A percentile compares a stretch with the other conserved stretches of the same genome.
Evolutionary conservation across 208 protist genomes (phyloP).

Genomic region (Wallacemonas collosoma): DNA sequence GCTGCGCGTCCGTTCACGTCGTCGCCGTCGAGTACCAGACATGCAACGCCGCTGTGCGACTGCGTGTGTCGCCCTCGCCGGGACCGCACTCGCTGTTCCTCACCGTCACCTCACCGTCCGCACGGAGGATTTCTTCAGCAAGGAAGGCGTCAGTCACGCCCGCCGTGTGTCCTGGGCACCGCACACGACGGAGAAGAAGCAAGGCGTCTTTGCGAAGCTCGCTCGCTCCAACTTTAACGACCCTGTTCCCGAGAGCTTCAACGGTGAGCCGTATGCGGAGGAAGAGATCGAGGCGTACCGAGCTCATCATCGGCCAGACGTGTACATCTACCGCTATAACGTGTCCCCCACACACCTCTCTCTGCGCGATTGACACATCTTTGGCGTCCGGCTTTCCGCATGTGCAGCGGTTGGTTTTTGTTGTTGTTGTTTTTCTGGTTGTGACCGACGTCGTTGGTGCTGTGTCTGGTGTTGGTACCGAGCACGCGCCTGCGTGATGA

Average conservation of each 20-base stretch:
- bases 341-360: conserved; percentile 87
- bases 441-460: too few relatives aligned
- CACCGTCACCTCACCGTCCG: conserved; percentile 65
- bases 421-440: not conserved
- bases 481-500: too few relatives aligned
- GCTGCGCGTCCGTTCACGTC: too few relatives aligned
- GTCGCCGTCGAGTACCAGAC: not conserved
- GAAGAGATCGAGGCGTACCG: conserved; percentile 91
- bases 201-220: conserved; percentile 86
- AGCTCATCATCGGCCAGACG: conserved; percentile 73
- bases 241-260: conserved; percentile 63
- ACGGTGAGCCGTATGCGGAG: conserved; percentile 81
- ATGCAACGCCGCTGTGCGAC: conserved; percentile 1
- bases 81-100: not conserved
- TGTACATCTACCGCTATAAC: conserved; percentile 92
- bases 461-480: too few relatives aligned
- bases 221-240: conserved; percentile 90
- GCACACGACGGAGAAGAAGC: conserved; percentile 91
- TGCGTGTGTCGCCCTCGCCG: not conserved
- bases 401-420: not conserved
- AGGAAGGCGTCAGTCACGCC: conserved; percentile 86
- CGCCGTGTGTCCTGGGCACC: conserved; percentile 90
- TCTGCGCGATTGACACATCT: conserved; percentile 51
- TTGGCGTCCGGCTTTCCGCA: conserved; percentile 2
- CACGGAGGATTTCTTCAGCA: conserved; percentile 90